Base-by-base conservation (phyloP, 192 early-diverging fungal genomes). In the Umbelopsis isabellina region DNA sequence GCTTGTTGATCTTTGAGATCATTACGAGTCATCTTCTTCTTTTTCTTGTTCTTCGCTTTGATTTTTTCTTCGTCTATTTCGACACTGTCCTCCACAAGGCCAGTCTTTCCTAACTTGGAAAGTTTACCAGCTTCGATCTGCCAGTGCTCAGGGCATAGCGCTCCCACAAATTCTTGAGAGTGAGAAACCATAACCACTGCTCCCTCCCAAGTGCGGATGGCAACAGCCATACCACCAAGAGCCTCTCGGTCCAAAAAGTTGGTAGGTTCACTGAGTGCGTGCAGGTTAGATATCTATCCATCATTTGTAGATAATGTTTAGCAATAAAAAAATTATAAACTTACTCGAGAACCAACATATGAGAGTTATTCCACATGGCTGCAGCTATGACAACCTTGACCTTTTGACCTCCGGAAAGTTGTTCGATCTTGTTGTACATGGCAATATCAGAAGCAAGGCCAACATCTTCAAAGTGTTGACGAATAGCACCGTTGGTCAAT, bases 301-400 rank as follows among this genome's bases (percentile, higher is more conserved):
- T 20, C 20, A 49, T 49, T 12, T 21, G 20, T 48, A 48, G 11
- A 48, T 5, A 49, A 49, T 49, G 10, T 10, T 61, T 35, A 30
- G 16, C 37, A 61, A 12, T 94, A 90, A 45, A 94, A 74, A 23
- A 93, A 87, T 37, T 93, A 75, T 82, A 94, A 52, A 52, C 55
- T 61, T 61, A 61, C 55, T 94, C 91, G 41, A 94, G 75, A 30
- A 94, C 88, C 45, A 94, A 76, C 84, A 94, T 92, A 73, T 94
- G 93, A 50, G 90, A 90, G 81, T 91, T 87, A 76, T 89, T 87
- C 92, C 93, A 93, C 91, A 94, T 92, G 44, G 90, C 89, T 25
- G 89, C 91, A 49, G 83, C 91, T 73, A 94, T 88, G 27, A 94
- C 93, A 47, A 93, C 91, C 84, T 94, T 94, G 68, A 94, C 92